Evolutionary conservation across 179 eudicot species (phyloP), one percentile per base, ranked within the genome.

Genomic region (Dionaea muscipula): DNA sequence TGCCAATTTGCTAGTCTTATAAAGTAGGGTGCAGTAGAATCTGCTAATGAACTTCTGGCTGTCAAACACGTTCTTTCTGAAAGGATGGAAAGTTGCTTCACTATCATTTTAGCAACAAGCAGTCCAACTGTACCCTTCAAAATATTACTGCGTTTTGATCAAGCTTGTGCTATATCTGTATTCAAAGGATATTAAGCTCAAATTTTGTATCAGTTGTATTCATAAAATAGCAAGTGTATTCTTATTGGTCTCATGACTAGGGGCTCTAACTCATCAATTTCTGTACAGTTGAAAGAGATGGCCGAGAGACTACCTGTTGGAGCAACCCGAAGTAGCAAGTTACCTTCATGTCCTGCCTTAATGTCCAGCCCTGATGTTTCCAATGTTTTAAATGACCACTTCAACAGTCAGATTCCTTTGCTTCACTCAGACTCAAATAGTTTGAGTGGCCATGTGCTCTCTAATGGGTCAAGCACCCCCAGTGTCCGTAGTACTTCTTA

Each of bases 221-320:
- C 35, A 31, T n/a, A n/a, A n/a, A n/a, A n/a, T n/a, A n/a, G n/a
- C n/a, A n/a, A n/a, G n/a, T n/a, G n/a, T 31, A 4, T 31, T 31
- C 36, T 4, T 31, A 31, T 31, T 31, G 36, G 36, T 38, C 2
- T 4, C 2, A 38, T 38, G 43, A n/a, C 43, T 38, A 3, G 4
- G 12, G 43, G 43, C 12, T 26, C 27, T 47, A 19, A 18, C 53
- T 27, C 1, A 57, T 7, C 20, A 25, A 56, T 7, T 46, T 40
- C 41, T 59, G 37, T 28, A 70, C 55, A 86, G 95, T 69, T 86
- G 64, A 86, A 86, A 72, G 93, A 86, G 64, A 79, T 86, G 95
- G 95, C 95, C 15, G 95, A 83, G 68, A 75, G 85, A 68, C 73
- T 86, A 63, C 95, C 95, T 22, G 93, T 83, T 58, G 88, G 85